Base-by-base conservation (phyloP, 2,329 filamentous ascomycete species). In the Penicillium sp. region DNA sequence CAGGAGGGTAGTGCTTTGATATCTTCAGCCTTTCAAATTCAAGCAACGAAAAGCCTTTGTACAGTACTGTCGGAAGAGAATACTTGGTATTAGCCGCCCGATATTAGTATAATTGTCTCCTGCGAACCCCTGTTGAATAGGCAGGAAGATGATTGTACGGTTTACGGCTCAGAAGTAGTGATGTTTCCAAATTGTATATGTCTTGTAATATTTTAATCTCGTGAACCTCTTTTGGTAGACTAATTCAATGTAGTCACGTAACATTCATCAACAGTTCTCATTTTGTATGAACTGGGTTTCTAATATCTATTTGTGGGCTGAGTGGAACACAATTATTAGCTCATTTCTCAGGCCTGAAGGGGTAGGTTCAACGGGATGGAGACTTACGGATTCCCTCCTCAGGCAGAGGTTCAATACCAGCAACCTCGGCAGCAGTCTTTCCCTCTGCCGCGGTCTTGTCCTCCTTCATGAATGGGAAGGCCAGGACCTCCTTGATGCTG, bases 391-490 rank as follows among this genome's bases (percentile, higher is more conserved):
- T 86, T 63, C 85, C 88, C 76, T 90, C 88, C 65, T 84, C 87
- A 31, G 84, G 80, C 67, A 82, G 73, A 45, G 88, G 84, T 75
- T 85, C 77, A 63, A 90, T 79, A 41, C 82, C 86, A 31, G 83
- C 86, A 59, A 88, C 83, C 78, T 91, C 88, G 2, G 87, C 88
- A 13, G 87, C 87, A 64, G 81, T 75, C 73, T 77, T 79, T 63
- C 76, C 76, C 59, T 80, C 79, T 51, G 69, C 67, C 2, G 75
- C 75, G 35, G 82, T 83, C 75, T 84, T 84, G 78, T 94, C 91
- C 55, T 94, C 91, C 87, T 96, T 97, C 92, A 99, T 97, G 82
- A 97, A 94, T 11, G 95, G 95, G 88, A 99, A 99, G 8, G 94
- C 89, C 66, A 98, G 82, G 3, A 98, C 94, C 81, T 99, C 95